Evolutionary conservation across 192 early-diverging fungal genomes (phyloP).

Genomic region (Allomyces macrogynus): DNA sequence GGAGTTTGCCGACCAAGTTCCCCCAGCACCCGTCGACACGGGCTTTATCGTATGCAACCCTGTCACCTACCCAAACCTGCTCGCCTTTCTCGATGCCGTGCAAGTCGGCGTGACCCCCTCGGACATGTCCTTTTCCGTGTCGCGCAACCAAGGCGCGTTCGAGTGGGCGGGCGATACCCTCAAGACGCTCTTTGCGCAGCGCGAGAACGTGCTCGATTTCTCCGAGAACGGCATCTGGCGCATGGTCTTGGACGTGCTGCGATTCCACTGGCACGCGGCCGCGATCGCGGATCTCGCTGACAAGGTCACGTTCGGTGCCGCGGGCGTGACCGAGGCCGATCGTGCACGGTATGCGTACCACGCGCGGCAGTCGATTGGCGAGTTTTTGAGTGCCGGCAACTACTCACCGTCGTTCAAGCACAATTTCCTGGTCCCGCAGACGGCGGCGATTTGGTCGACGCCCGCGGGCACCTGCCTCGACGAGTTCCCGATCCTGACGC

Average conservation of each 20-base stretch:
- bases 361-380: constrained; percentile 18
- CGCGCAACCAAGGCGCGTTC: constrained; percentile 31
- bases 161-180: constrained; percentile 42
- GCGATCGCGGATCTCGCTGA: constrained; percentile 25
- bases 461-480: constrained; percentile 31
- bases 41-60: constrained; percentile 47
- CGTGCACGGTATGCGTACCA: not conserved
- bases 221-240: constrained; percentile 19
- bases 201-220: constrained; percentile 19
- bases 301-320: constrained; percentile 14
- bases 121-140: constrained; percentile 42
- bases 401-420: constrained; percentile 37
- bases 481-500: constrained; percentile 35
- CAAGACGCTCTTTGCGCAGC: constrained; percentile 30
- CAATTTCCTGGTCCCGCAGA: constrained; percentile 47
- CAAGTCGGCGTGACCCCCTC: constrained; percentile 17
- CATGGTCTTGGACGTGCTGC: constrained; percentile 28
- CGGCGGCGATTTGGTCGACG: constrained; percentile 42
- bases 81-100: constrained; percentile 21
- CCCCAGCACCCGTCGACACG: constrained; percentile 34
- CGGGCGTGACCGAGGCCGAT: constrained; percentile 6
- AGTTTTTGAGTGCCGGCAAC: constrained; percentile 22
- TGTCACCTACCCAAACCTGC: constrained; percentile 40
- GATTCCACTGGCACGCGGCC: constrained; percentile 31
- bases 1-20: not conserved